These are phyloP conservation scores for Phytophthora sp. DNA, from an alignment of 352 stramenopile species.

Conservation along the genomic window DNA sequence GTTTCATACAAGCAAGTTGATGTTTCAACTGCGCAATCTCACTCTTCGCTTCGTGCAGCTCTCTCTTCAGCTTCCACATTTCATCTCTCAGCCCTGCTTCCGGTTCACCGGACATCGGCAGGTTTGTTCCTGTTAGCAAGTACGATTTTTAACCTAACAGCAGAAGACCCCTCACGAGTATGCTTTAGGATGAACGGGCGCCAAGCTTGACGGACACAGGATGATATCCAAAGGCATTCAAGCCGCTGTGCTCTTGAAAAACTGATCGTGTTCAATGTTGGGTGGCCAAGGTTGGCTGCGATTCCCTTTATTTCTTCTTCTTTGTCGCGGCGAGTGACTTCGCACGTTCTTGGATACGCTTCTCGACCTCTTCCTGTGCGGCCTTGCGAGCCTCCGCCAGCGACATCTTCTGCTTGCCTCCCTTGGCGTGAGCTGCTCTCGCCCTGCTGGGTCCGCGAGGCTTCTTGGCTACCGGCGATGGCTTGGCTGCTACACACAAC, in stretches of 20 bases:
- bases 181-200: no score
- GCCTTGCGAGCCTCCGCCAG: constrained; percentile 68
- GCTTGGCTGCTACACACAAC: constrained; percentile 34
- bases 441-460: constrained; percentile 49
- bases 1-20: constrained; percentile 56
- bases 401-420: constrained; percentile 54
- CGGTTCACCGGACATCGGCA: no score
- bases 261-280: constrained; percentile 13
- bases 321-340: constrained; percentile 60
- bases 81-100: constrained; percentile 9
- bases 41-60: background rate
- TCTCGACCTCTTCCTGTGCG: constrained; percentile 76
- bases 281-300: background rate
- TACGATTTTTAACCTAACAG: no score
- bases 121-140: no score
- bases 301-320: constrained; percentile 63
- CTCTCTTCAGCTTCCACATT: background rate
- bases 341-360: constrained; percentile 68
- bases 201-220: no score
- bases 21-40: constrained; percentile 45
- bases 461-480: constrained; percentile 57
- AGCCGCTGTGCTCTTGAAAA: constrained; percentile 1
- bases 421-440: constrained; percentile 5
- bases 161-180: no score
- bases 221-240: no score